Conservation (phyloP, 2,329 filamentous ascomycete genomes). For the Rutstroemia sp. region DNA sequence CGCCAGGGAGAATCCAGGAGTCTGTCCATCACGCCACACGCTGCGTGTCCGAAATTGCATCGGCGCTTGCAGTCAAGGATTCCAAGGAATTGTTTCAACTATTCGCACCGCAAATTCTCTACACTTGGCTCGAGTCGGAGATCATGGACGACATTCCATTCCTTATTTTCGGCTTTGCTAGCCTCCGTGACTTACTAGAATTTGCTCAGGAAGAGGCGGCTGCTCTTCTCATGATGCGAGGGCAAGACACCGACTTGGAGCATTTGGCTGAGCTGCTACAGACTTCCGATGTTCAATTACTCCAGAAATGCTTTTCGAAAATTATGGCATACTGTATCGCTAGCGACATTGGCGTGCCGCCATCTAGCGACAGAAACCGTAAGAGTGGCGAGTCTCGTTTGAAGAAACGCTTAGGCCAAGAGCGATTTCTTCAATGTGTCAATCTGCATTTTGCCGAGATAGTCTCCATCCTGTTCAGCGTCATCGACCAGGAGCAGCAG, state of each 20-base stretch:
- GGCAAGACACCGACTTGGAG: slow-evolving; percentile 55
- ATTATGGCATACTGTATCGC: slow-evolving; percentile 78
- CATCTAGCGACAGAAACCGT: slow-evolving; percentile 30
- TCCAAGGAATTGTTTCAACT: slow-evolving; percentile 69
- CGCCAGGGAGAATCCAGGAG: slow-evolving; percentile 61
- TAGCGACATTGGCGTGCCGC: slow-evolving; percentile 53
- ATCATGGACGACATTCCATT: slow-evolving; percentile 69
- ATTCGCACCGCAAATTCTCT: slow-evolving; percentile 83
- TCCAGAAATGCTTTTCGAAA: slow-evolving; percentile 66
- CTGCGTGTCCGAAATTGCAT: slow-evolving; percentile 62
- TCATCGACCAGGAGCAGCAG: slow-evolving; percentile 57
- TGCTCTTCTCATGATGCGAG: slow-evolving; percentile 76
- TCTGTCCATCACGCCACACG: slow-evolving; percentile 64
- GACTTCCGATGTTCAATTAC: slow-evolving; percentile 46
- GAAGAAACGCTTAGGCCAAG: slow-evolving; percentile 60
- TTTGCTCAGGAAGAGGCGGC: slow-evolving; percentile 71
- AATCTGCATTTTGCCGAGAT: slow-evolving; percentile 69
- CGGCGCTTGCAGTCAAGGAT: slow-evolving; percentile 54
- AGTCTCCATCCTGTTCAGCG: slow-evolving; percentile 66
- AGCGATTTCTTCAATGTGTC: slow-evolving; percentile 55
- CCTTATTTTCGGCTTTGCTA: slow-evolving; percentile 72
- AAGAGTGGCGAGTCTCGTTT: slow-evolving; percentile 58
- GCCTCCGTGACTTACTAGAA: slow-evolving; percentile 58
- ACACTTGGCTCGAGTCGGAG: slow-evolving; percentile 74
- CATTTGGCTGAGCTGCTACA: slow-evolving; percentile 53